Percentiles rank a stretch among this genome's conserved stretches.
These are phyloP conservation scores for Solanum pennellii DNA, from an alignment of 257 asterid genomes.

Conservation along the genomic window DNA sequence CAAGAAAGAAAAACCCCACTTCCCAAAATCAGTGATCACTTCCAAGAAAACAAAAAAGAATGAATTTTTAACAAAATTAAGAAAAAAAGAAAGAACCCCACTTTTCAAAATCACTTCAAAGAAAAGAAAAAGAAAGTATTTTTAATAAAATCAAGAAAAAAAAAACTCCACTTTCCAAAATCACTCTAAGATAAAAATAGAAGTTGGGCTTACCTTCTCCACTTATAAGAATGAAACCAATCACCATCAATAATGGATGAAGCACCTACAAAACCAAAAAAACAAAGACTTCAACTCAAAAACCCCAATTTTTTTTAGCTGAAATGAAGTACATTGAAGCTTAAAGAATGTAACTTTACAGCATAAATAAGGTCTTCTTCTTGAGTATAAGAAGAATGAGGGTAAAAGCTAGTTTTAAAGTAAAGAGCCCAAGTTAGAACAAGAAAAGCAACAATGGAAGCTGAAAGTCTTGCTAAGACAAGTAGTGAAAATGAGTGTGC, in stretches of 20 bases:
- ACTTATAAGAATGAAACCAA: constrained; percentile 76
- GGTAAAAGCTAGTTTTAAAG: constrained; percentile 55
- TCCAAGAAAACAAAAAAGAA: not conserved
- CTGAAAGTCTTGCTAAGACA: constrained; percentile 57
- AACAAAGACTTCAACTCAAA: not conserved
- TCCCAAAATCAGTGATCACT: not conserved
- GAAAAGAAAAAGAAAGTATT: not conserved
- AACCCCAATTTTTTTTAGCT: not conserved
- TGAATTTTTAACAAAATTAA: not conserved
- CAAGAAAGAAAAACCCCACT: not conserved
- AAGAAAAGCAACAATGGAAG: constrained; percentile 53
- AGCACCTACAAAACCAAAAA: constrained; percentile 35
- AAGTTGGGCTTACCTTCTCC: constrained; percentile 59
- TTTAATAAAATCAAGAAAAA: not conserved
- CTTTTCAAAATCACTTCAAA: not conserved
- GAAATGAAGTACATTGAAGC: not conserved
- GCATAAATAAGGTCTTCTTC: constrained; percentile 55
- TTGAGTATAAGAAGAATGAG: constrained; percentile 43
- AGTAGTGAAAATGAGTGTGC: constrained; percentile 13
- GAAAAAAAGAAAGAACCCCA: not conserved
- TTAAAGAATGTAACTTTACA: constrained; percentile 15
- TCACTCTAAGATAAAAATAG: not conserved
- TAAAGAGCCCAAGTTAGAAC: constrained; percentile 60
- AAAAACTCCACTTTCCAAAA: not conserved
- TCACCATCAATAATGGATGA: constrained; percentile 87